phyloP scores from a whole-genome alignment of 441 rosid genomes.

The Corymbia citriodora region DNA sequence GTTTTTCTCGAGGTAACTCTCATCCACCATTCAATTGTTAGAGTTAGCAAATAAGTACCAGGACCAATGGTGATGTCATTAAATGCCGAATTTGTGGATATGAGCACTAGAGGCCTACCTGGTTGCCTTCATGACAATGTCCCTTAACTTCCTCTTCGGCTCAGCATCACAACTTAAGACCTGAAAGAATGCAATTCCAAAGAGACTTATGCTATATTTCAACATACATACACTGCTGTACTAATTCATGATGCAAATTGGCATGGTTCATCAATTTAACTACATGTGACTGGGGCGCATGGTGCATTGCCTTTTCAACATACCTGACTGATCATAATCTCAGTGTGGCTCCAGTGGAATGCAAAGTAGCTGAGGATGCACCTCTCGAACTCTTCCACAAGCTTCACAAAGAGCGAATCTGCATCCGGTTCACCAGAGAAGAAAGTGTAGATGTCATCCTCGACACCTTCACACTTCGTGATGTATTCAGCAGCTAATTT shows the following conservation, averaged over 20 bases:
- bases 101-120: conserved; percentile 28
- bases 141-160: conserved; percentile 81
- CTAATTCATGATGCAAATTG: not conserved
- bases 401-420: conserved; percentile 87
- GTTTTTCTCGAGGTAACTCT: not conserved
- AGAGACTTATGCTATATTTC: not conserved
- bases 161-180: conserved; percentile 73
- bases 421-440: conserved; percentile 69
- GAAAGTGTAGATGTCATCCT: conserved; percentile 73
- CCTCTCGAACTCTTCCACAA: conserved; percentile 92
- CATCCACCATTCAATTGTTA: not conserved
- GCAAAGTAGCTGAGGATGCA: conserved; percentile 97
- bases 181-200: conserved; percentile 25
- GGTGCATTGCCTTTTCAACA: not conserved
- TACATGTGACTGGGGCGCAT: not conserved
- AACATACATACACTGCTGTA: not conserved
- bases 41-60: not conserved
- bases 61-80: not conserved
- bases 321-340: conserved; percentile 84
- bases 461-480: conserved; percentile 58
- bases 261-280: not conserved
- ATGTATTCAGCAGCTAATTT: conserved; percentile 85
- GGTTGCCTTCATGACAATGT: conserved; percentile 92
- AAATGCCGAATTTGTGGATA: not conserved
- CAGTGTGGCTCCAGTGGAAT: conserved; percentile 92